Evolutionary conservation across 2,329 filamentous ascomycete species (phyloP).

Genomic region (Aspergillus nomiae): DNA sequence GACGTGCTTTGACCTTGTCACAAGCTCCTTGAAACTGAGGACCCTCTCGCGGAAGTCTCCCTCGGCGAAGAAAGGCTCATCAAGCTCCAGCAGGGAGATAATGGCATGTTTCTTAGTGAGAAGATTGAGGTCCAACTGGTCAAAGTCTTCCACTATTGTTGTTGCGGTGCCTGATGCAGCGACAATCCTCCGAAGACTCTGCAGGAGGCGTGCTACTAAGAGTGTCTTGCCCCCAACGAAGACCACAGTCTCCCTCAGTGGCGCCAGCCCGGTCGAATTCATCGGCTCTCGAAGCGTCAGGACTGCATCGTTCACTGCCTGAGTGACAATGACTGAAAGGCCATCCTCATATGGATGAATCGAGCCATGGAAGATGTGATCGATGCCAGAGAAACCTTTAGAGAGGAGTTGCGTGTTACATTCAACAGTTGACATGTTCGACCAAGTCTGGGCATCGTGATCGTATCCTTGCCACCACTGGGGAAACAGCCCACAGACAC

Average conservation of each 20-base stretch:
- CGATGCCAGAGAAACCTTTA: neutral
- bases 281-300: neutral
- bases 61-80: slow-evolving; percentile 4
- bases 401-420: neutral
- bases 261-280: neutral
- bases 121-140: neutral
- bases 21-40: neutral
- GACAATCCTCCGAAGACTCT: neutral
- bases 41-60: neutral
- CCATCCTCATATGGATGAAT: neutral
- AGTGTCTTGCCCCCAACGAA: neutral
- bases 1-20: neutral
- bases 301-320: neutral
- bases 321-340: neutral
- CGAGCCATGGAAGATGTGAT: neutral
- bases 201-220: neutral
- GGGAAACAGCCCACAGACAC: neutral
- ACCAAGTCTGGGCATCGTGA: neutral
- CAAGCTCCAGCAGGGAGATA: slow-evolving; percentile 2
- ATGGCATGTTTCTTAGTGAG: neutral
- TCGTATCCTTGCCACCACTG: slow-evolving; percentile 2
- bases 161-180: neutral
- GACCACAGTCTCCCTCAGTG: neutral
- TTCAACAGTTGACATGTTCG: neutral
- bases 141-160: neutral